Conservation (phyloP, 768 basidiomycete species). For the Russula olivacea region DNA sequence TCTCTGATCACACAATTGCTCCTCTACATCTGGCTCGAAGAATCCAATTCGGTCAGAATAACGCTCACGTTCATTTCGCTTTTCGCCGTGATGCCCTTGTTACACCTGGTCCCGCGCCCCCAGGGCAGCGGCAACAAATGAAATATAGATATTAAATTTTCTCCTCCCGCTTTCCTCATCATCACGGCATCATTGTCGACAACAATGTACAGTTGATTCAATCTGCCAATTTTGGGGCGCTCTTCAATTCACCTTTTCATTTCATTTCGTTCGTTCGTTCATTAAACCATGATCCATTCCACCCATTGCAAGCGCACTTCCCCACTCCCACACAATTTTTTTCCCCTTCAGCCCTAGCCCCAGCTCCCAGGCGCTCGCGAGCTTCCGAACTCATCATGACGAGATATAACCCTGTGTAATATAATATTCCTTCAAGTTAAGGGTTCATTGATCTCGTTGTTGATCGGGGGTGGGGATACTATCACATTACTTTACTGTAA, state of each 20-base stretch:
- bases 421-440: not conserved
- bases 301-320: not conserved
- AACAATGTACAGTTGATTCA: not conserved
- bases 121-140: not conserved
- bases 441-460: not conserved
- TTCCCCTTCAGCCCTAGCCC: not conserved
- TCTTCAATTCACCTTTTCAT: not conserved
- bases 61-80: conserved; percentile 13
- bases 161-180: too few relatives aligned
- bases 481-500: too few relatives aligned
- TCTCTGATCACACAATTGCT: conserved; percentile 10
- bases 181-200: not conserved
- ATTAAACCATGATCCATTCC: not conserved
- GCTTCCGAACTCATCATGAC: not conserved
- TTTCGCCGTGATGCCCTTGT: conserved; percentile 11
- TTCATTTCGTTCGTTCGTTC: not conserved
- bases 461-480: not conserved
- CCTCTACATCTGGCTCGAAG: conserved; percentile 18
- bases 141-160: not conserved
- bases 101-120: conserved; percentile 12
- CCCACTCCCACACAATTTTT: not conserved
- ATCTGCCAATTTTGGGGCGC: not conserved
- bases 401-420: not conserved
- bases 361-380: not conserved
- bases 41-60: conserved; percentile 15